Evolutionary conservation across 305 asterid genomes (phyloP).

Genomic region (Caryopteris hybrid): DNA sequence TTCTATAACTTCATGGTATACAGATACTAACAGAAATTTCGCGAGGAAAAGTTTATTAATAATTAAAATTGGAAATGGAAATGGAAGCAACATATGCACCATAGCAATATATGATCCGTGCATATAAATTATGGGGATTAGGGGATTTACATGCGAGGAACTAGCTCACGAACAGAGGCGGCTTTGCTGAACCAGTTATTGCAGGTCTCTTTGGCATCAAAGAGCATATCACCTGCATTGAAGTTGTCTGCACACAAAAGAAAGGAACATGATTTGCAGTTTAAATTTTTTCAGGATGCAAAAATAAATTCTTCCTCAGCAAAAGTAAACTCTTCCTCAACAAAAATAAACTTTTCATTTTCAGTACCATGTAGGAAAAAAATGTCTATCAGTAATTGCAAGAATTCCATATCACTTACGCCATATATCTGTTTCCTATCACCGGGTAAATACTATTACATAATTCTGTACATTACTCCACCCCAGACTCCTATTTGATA

Average conservation of each 20-base stretch:
- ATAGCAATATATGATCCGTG: conserved; percentile 5
- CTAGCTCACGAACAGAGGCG: conserved; percentile 70
- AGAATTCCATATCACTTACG: background rate
- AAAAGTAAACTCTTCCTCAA: background rate
- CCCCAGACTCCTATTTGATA: background rate
- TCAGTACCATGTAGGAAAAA: background rate
- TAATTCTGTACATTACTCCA: background rate
- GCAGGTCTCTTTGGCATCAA: conserved; percentile 90
- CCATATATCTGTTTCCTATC: background rate
- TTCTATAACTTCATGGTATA: conserved; percentile 12
- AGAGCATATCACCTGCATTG: conserved; percentile 40
- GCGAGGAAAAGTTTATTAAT: background rate
- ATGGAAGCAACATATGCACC: conserved; percentile 16
- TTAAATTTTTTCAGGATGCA: conserved; percentile 2
- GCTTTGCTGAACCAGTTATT: conserved; percentile 87
- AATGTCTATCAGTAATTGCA: background rate
- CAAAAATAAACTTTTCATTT: background rate
- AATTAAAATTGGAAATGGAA: background rate
- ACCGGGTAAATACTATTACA: background rate
- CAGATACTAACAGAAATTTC: background rate
- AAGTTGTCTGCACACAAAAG: conserved; percentile 55
- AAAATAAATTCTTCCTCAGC: background rate
- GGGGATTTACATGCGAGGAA: conserved; percentile 84
- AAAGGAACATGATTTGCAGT: conserved; percentile 9
- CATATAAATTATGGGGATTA: conserved; percentile 15